Percentiles rank a stretch among this genome's conserved stretches.
Conservation (phyloP, 257 asterid species). For the Marsdenia floribunda region DNA sequence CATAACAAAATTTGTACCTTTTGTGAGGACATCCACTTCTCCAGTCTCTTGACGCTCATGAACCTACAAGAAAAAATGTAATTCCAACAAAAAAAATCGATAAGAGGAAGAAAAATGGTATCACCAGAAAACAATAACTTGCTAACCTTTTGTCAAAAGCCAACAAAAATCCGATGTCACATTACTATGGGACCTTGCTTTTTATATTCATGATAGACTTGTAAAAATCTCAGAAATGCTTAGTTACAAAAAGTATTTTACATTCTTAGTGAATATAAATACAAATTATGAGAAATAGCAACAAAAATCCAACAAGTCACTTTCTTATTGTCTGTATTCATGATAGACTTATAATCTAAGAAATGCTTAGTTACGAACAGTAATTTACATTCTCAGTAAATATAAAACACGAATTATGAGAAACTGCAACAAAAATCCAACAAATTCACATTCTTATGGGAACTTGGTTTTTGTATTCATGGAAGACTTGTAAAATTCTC, state of each 20-base stretch:
- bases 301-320: background rate
- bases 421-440: background rate
- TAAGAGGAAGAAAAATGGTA: no score
- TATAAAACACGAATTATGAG: background rate
- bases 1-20: conserved; percentile 43
- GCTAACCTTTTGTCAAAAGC: background rate
- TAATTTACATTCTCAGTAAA: background rate
- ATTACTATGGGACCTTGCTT: background rate
- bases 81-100: background rate
- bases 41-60: conserved; percentile 86
- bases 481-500: background rate
- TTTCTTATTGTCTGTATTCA: background rate
- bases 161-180: background rate
- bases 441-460: background rate
- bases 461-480: background rate
- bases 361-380: background rate
- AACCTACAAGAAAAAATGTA: conserved; percentile 50
- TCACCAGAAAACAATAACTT: background rate
- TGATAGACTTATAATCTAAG: background rate
- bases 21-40: conserved; percentile 93
- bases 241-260: background rate
- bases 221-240: background rate
- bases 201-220: background rate
- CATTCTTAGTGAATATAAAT: background rate
- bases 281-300: background rate